These are phyloP conservation scores for Aspergillus sp. DNA, from an alignment of 2,329 filamentous ascomycete genomes.

Conservation along the genomic window DNA sequence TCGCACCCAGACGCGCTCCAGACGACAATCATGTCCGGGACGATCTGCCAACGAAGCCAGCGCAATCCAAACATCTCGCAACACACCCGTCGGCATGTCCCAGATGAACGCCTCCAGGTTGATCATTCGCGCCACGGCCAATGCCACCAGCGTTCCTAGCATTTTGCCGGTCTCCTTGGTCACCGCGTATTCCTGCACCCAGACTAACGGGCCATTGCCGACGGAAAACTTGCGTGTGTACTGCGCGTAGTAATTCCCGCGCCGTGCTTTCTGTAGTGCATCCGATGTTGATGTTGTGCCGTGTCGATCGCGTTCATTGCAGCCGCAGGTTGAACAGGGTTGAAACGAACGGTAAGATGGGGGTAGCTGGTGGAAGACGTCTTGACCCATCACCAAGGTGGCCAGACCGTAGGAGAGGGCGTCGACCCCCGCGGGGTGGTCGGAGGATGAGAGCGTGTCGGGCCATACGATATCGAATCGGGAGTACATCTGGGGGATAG, in stretches of 20 bases:
- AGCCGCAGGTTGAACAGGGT: constrained; percentile 32
- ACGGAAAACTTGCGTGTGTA: constrained; percentile 80
- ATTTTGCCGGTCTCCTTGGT: constrained; percentile 83
- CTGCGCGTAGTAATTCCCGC: constrained; percentile 73
- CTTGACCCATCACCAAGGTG: constrained; percentile 71
- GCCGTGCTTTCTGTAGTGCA: constrained; percentile 34
- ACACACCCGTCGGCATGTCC: constrained; percentile 85
- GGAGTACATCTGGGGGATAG: constrained; percentile 76
- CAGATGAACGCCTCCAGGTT: constrained; percentile 80
- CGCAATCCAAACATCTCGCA: constrained; percentile 77
- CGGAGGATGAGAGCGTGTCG: constrained; percentile 61
- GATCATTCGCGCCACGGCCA: constrained; percentile 76
- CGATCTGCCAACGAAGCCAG: constrained; percentile 67
- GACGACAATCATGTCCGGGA: constrained; percentile 60
- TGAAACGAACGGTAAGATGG: constrained; percentile 23
- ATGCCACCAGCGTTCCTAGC: constrained; percentile 76
- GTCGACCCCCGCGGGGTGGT: constrained; percentile 71
- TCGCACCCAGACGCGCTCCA: constrained; percentile 74
- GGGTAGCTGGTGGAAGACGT: constrained; percentile 56
- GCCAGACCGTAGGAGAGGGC: constrained; percentile 79
- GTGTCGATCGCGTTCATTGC: constrained; percentile 19
- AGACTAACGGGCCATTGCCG: constrained; percentile 74
- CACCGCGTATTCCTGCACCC: constrained; percentile 79
- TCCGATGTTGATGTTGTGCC: neutral
- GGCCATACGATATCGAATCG: constrained; percentile 89